Evolutionary conservation across 306 rosid genomes (phyloP).

Genomic region (Pyrus bretschneideri): DNA sequence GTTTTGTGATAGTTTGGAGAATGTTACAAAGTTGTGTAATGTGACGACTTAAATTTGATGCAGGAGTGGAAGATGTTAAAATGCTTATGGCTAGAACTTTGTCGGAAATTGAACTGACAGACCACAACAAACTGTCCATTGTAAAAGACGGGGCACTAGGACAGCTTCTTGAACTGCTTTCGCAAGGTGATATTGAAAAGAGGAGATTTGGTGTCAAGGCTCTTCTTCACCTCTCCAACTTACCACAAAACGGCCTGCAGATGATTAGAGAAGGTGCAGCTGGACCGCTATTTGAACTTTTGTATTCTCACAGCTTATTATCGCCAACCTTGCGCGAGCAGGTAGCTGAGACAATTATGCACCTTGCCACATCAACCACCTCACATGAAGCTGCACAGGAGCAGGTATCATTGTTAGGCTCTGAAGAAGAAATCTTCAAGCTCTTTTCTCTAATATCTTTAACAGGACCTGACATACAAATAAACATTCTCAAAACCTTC

Average conservation of each 20-base stretch:
- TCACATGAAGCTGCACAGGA: constrained; percentile 31
- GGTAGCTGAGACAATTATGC: constrained; percentile 49
- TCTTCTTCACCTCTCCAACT: constrained; percentile 41
- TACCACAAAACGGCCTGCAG: constrained; percentile 49
- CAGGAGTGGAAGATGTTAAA: constrained; percentile 38
- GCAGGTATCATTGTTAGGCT: constrained; percentile 33
- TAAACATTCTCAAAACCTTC: constrained; percentile 45
- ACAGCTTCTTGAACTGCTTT: constrained; percentile 51
- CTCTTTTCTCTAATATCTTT: constrained; percentile 51
- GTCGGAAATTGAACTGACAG: constrained; percentile 46
- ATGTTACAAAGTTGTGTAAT: background rate
- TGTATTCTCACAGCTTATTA: constrained; percentile 43
- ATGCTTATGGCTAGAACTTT: constrained; percentile 43
- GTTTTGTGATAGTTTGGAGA: background rate
- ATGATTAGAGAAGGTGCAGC: constrained; percentile 52
- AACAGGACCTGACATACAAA: constrained; percentile 45
- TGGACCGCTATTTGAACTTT: constrained; percentile 42
- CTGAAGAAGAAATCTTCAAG: constrained; percentile 50
- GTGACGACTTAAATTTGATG: constrained; percentile 8
- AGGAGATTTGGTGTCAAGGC: constrained; percentile 42
- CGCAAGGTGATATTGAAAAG: constrained; percentile 31
- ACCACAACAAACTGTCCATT: constrained; percentile 41
- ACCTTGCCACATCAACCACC: constrained; percentile 46
- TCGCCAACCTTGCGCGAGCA: constrained; percentile 35
- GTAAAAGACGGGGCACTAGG: constrained; percentile 42